Base-by-base conservation (phyloP, 805 yeast genomes). In the Dipodascus geniculatus region DNA sequence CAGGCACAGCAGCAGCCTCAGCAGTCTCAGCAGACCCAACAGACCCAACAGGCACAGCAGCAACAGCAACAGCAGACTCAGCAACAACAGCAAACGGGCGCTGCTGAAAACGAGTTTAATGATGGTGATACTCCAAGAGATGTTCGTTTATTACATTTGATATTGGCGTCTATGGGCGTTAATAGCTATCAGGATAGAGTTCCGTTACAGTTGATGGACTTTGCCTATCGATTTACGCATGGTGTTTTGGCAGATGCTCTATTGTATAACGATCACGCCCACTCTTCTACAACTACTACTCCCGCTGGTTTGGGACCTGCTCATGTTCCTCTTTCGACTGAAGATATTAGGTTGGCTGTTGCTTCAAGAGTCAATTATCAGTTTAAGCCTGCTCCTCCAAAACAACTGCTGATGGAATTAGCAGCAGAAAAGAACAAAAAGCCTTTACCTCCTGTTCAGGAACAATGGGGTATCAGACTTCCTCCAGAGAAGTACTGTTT, bases 401-500 rank as follows among this genome's bases (percentile, higher is more conserved):
- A 91, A 67, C 97, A 93, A 66, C 72, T 91, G 59, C 69, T 93
- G 58, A 71, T 93, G 68, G 96, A 91, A 68, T 73, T 93, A 61
- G 99, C 99, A 0, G 84, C 83, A 19, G 99, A 95, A 65, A 75
- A 96, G 58, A 93, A 93, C 68, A 83, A 87, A 61, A 83, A 87
- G 65, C 82, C 95, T 0, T 73, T 93, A 52, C 99, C 99, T 3
- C 86, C 93, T 3, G 90, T 93, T 14, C 83, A 90, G 68, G 90
- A 93, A 14, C 79, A 83, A 51, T 89, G 88, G 83, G 98, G 99
- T 9, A 77, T 93, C 42, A 79, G 97, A 58, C 74, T 95, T 51
- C 99, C 99, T 2, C 98, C 99, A 2, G 99, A 93, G 72, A 93
- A 90, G 78, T 90, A 88, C 71, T 90, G 98, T 70, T 72, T 90